Conservation (phyloP, 2,329 filamentous ascomycete species). For the Aspergillus transmontanensis region DNA sequence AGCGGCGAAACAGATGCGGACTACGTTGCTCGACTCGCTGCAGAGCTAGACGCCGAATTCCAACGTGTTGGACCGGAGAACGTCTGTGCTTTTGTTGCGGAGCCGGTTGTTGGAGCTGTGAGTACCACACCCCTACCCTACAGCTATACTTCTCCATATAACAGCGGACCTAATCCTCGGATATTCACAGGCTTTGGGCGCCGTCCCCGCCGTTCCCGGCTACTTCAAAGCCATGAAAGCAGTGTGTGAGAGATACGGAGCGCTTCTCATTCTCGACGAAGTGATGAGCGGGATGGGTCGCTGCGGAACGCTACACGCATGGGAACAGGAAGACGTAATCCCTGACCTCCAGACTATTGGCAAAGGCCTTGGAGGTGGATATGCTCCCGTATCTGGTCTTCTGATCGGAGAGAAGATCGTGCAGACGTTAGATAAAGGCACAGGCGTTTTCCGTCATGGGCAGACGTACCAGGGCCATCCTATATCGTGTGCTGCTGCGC, state of each 20-base stretch:
- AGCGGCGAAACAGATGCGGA: constrained; percentile 56
- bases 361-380: constrained; percentile 62
- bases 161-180: not conserved
- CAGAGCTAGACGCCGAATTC: constrained; percentile 70
- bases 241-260: constrained; percentile 71
- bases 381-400: constrained; percentile 57
- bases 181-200: constrained; percentile 61
- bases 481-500: constrained; percentile 58
- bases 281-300: constrained; percentile 69
- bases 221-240: constrained; percentile 70
- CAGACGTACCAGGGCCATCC: constrained; percentile 65
- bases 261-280: constrained; percentile 77
- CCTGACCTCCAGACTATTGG: constrained; percentile 64
- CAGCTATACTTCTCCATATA: not conserved
- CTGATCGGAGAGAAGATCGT: constrained; percentile 55
- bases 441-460: constrained; percentile 57
- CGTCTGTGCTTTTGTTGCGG: constrained; percentile 72
- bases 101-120: constrained; percentile 72
- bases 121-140: constrained; percentile 27
- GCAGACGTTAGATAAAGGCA: constrained; percentile 50
- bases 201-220: constrained; percentile 65
- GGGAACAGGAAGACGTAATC: constrained; percentile 60
- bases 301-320: constrained; percentile 60
- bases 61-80: constrained; percentile 63
- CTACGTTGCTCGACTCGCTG: constrained; percentile 63